phyloP scores from a whole-genome alignment of 345 rosid genomes.

The Gossypium anomalum region DNA sequence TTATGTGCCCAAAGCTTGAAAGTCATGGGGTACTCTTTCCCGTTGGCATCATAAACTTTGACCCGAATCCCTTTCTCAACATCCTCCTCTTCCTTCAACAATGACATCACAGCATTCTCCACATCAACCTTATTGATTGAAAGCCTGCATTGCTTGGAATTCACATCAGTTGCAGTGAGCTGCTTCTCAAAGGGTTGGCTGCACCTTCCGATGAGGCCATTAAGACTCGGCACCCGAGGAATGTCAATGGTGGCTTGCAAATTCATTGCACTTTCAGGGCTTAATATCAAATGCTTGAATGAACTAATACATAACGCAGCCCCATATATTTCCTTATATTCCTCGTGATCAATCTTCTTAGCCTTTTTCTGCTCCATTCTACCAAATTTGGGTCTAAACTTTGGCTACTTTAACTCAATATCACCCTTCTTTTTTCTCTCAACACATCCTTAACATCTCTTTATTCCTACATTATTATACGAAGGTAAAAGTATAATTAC shows the following conservation, averaged over 20 bases:
- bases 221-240: neutral
- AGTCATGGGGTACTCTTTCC: slow-evolving; percentile 11
- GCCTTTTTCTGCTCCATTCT: neutral
- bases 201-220: slow-evolving; percentile 5
- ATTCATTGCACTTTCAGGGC: neutral
- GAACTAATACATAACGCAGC: neutral
- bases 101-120: neutral
- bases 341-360: neutral
- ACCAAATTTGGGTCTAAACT: no score
- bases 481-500: no score
- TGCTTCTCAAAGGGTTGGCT: slow-evolving; percentile 11
- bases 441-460: no score
- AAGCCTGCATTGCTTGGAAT: neutral
- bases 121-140: neutral
- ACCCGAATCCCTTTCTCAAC: neutral
- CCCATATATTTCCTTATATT: neutral
- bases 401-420: no score
- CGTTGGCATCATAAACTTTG: neutral
- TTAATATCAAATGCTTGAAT: neutral
- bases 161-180: neutral
- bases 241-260: neutral
- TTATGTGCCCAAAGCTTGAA: neutral
- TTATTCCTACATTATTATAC: no score
- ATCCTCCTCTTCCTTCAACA: neutral
- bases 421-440: no score